Base-by-base conservation (phyloP, 2,329 filamentous ascomycete species). In the Fusarium napiforme region DNA sequence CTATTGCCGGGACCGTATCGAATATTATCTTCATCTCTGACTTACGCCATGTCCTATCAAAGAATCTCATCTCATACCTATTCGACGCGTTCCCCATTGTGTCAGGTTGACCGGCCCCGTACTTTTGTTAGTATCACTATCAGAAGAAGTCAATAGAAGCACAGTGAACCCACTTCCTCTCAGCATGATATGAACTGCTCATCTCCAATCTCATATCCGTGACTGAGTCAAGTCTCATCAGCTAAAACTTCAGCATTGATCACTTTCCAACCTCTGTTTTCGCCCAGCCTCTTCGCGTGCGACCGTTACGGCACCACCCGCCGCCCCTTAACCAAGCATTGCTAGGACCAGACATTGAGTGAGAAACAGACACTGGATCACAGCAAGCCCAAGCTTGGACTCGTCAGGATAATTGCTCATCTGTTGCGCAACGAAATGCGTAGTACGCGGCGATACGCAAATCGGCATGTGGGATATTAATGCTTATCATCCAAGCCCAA, bases 271-370 rank as follows among this genome's bases (percentile, higher is more conserved):
- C 91, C 85, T 91, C 89, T 68, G 85, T 86, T 55, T 88, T 91
- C 68, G 89, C 87, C 89, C 90, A 92, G 5, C 89, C 89, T 30
- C 90, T 89, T 79, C 91, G 90, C 91, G 73, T 91, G 89, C 12
- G 88, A 88, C 21, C 87, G 88, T 81, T 91, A 88, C 43, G 88
- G 82, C 78, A 87, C 83, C 26, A 90, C 89, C 75, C 84, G 84
- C 79, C 91, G 89, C 15, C 88, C 88, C 78, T 91, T 88, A 9
- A 90, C 89, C 78, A 84, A 89, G 75, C 89, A 91, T 65, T 90
- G 86, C 89, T 88, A 91, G 18, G 88, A 88, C 19, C 86, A 87
- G 18, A 87, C 88, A 76, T 90, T 91, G 74, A 91, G 89, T 45
- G 86, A 88, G 57, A 92, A 74, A 78, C 87, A 87, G 19, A 86